Evolutionary conservation across 805 yeast genomes (phyloP).

Genomic region (Ogataea nitratoaversa): DNA sequence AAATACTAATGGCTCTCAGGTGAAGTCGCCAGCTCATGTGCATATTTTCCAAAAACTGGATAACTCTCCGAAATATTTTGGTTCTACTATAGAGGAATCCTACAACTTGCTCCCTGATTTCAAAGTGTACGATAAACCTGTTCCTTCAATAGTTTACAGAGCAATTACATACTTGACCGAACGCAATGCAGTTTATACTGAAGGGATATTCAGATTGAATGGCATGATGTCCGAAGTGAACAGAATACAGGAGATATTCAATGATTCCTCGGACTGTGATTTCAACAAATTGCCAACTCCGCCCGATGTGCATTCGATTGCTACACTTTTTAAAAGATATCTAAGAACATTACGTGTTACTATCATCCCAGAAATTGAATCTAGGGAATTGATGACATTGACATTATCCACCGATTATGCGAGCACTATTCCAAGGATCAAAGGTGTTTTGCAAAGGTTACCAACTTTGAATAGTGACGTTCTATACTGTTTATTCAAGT

Average conservation of each 20-base stretch:
- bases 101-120: conserved; percentile 46
- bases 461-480: conserved; percentile 57
- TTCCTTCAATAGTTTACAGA: conserved; percentile 75
- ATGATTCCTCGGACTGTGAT: conserved; percentile 64
- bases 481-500: conserved; percentile 60
- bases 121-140: conserved; percentile 36
- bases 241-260: conserved; percentile 64
- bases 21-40: conserved; percentile 1
- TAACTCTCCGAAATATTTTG: conserved; percentile 45
- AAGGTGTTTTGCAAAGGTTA: conserved; percentile 37
- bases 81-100: conserved; percentile 54
- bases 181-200: conserved; percentile 74
- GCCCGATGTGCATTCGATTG: conserved; percentile 80
- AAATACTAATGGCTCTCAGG: not conserved
- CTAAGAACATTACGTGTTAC: conserved; percentile 73
- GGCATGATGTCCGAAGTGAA: conserved; percentile 81
- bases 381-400: conserved; percentile 32
- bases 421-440: conserved; percentile 22
- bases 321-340: conserved; percentile 81
- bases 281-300: conserved; percentile 41
- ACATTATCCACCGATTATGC: conserved; percentile 25
- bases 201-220: conserved; percentile 86
- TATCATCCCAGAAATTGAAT: conserved; percentile 49
- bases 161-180: conserved; percentile 65
- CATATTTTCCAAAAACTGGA: conserved; percentile 23